Evolutionary conservation across 345 rosid species (phyloP).

Genomic region (Balakata baccata): DNA sequence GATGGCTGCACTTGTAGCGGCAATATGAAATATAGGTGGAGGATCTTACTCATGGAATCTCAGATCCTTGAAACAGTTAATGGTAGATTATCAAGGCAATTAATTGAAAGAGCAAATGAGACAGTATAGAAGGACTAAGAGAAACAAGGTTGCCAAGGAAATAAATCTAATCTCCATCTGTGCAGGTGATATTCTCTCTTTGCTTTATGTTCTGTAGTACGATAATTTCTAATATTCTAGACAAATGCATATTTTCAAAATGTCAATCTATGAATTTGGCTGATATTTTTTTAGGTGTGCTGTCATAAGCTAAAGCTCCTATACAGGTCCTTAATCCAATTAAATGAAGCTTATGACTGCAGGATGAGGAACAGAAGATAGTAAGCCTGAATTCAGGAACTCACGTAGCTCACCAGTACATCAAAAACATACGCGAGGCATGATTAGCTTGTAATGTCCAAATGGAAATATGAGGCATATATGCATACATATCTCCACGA

Average conservation of each 20-base stretch:
- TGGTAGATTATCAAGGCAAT: constrained; percentile 47
- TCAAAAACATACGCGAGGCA: background rate
- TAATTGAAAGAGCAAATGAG: constrained; percentile 59
- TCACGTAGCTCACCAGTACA: background rate
- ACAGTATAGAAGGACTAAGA: constrained; percentile 56
- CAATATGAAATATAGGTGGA: constrained; percentile 47
- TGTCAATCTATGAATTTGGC: background rate
- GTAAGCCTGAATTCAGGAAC: background rate
- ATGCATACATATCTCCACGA: too few relatives aligned
- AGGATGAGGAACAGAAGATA: background rate
- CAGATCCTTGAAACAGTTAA: constrained; percentile 66
- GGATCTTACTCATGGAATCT: constrained; percentile 48
- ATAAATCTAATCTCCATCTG: constrained; percentile 59
- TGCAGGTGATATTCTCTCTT: constrained; percentile 47
- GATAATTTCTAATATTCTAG: background rate
- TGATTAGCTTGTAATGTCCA: background rate
- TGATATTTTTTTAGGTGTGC: background rate
- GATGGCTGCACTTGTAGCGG: background rate
- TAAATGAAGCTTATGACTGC: background rate
- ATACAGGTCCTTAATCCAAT: background rate
- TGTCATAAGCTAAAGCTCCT: background rate
- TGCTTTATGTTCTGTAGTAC: background rate
- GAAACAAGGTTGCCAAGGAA: constrained; percentile 70
- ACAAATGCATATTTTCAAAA: background rate
- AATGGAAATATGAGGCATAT: too few relatives aligned